Evolutionary conservation across 306 rosid genomes (phyloP), one percentile per base, ranked within the genome.

Genomic region (Acacia confusa): DNA sequence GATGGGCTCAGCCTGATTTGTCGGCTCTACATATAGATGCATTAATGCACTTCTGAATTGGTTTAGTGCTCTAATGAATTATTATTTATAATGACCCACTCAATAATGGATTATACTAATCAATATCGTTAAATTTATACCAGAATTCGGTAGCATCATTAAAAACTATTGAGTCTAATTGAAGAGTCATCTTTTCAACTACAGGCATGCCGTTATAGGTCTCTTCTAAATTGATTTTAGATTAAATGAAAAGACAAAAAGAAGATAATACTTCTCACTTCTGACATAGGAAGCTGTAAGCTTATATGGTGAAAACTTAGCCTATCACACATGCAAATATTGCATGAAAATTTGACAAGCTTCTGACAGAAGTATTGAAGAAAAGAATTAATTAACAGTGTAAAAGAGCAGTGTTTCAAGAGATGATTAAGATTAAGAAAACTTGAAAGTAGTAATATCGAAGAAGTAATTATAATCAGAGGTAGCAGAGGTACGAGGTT

Each of bases 31-130:
- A 55, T 34, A 36, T 36, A 5, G 40, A 36, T 6, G 6, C 14
- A 74, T 71, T 24, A 4, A 38, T 30, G 30, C 70, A 64, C 30
- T 58, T 47, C 41, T 40, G 19, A 73, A 32, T 47, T 27, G 58
- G 17, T 10, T 19, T 75, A 20, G 16, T 55, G 5, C 19, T 60
- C 34, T 12, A 60, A 24, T 10, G 14, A 24, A 61, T 5, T 61
- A 41, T 27, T 43, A 24, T 74, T 61, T 58, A 77, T 36, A 60
- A 10, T 69, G 88, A 61, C 82, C 57, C 32, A 61, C 63, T 43
- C 48, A 17, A 14, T 28, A 28, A 14, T 63, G 7, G 24, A 67
- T 36, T 22, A 57, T 55, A 13, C 28, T 55, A 2, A 0, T 22
- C 28, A n/a, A 8, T 24, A 58, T n/a, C 16, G 32, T 25, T 60